phyloP scores from a whole-genome alignment of 2,329 filamentous ascomycete genomes.

The Aureobasidium sp. region DNA sequence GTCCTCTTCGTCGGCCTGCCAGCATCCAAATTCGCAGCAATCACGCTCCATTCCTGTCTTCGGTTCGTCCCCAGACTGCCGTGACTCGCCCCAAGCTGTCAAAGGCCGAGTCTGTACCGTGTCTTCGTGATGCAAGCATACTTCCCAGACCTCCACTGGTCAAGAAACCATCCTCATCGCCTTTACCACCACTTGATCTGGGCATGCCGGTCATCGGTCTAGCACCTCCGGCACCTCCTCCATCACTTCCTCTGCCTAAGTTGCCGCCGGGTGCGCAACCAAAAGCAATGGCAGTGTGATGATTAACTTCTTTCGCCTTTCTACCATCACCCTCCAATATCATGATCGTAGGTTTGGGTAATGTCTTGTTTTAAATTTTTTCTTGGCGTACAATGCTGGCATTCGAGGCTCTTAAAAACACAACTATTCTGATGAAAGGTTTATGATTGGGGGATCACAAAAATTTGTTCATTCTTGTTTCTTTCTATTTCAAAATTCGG shows the following conservation, averaged over 20 bases:
- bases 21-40: constrained; percentile 40
- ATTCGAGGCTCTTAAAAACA: background rate
- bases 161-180: constrained; percentile 2
- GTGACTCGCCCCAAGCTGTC: constrained; percentile 15
- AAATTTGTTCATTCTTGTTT: background rate
- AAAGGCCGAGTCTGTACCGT: constrained; percentile 9
- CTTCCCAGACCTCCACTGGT: background rate
- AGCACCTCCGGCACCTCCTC: constrained; percentile 41
- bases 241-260: constrained; percentile 39
- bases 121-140: background rate
- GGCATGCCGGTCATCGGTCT: constrained; percentile 35
- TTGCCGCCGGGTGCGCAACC: constrained; percentile 24
- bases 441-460: background rate
- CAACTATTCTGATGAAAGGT: background rate
- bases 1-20: constrained; percentile 33
- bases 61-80: constrained; percentile 27
- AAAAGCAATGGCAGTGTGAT: constrained; percentile 1
- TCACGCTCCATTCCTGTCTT: constrained; percentile 38
- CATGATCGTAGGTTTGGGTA: background rate
- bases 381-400: constrained; percentile 5
- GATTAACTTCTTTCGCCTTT: background rate
- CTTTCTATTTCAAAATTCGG: background rate
- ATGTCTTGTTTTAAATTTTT: background rate
- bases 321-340: too few relatives aligned
- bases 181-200: constrained; percentile 23